A percentile compares a stretch with the other conserved stretches of the same genome.
phyloP scores from a whole-genome alignment of 495 filamentous ascomycete species.

The Daldinia grandis region DNA sequence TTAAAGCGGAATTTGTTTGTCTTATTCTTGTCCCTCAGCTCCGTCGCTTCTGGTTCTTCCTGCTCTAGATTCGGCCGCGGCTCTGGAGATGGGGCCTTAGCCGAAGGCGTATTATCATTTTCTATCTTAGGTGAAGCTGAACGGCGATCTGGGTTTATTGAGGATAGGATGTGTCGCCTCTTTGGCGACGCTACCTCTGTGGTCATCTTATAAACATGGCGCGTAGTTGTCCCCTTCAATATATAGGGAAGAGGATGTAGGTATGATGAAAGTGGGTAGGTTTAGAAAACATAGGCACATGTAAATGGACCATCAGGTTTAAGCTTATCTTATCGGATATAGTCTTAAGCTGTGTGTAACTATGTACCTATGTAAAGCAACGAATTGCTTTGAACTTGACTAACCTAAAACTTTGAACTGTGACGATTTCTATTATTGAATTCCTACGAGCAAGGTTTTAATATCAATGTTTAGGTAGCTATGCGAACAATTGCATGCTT shows the following conservation, averaged over 20 bases:
- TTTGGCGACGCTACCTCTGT: constrained; percentile 53
- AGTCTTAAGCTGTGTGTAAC: no score
- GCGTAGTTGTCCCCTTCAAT: not conserved
- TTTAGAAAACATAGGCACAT: not conserved
- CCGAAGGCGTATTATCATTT: not conserved
- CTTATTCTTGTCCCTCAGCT: constrained; percentile 38
- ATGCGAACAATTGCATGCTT: not conserved
- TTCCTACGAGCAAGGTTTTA: not conserved
- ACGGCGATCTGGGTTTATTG: constrained; percentile 50
- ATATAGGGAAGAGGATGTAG: not conserved
- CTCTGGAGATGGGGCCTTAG: constrained; percentile 29
- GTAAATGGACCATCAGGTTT: not conserved
- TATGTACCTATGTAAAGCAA: no score
- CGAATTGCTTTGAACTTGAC: not conserved
- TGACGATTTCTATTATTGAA: not conserved
- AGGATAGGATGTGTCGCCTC: constrained; percentile 56
- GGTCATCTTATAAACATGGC: constrained; percentile 45
- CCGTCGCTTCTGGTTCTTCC: constrained; percentile 22
- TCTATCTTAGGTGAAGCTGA: constrained; percentile 30
- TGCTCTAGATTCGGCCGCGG: constrained; percentile 30
- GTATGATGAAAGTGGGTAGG: not conserved
- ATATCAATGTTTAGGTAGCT: not conserved
- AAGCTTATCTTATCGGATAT: not conserved
- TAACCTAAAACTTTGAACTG: no score
- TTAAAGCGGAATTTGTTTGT: constrained; percentile 70